Evolutionary conservation across 805 yeast genomes (phyloP).

Genomic region (Sugiyamaella mastotermitis): DNA sequence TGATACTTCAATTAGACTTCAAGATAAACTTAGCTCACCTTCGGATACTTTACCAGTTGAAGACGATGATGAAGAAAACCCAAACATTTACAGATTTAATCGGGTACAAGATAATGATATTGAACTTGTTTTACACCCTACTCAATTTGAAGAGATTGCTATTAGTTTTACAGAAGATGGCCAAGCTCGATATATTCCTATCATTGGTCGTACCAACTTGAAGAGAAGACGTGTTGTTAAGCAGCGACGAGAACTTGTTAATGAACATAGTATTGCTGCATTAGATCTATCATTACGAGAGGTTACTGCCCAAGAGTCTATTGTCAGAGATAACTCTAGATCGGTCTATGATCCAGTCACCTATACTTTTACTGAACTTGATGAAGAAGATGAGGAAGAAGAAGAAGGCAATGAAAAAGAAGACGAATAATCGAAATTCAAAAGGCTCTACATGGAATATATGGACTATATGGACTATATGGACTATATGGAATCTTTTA

Average conservation of each 20-base stretch:
- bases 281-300: slow-evolving; percentile 62
- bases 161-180: slow-evolving; percentile 51
- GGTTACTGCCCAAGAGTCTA: slow-evolving; percentile 64
- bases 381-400: slow-evolving; percentile 32
- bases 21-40: slow-evolving; percentile 40
- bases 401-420: slow-evolving; percentile 34
- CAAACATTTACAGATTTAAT: slow-evolving; percentile 45
- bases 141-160: slow-evolving; percentile 58
- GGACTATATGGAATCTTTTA: no score
- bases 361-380: slow-evolving; percentile 27
- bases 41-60: slow-evolving; percentile 36
- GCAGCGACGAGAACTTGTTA: slow-evolving; percentile 42
- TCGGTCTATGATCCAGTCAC: slow-evolving; percentile 32
- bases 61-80: slow-evolving; percentile 37
- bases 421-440: no score
- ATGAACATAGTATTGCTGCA: slow-evolving; percentile 53
- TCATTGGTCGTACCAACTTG: slow-evolving; percentile 70
- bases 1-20: slow-evolving; percentile 36
- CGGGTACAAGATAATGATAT: slow-evolving; percentile 79
- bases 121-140: slow-evolving; percentile 41
- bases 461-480: no score
- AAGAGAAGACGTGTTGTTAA: slow-evolving; percentile 77
- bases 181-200: slow-evolving; percentile 69
- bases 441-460: no score
- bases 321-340: slow-evolving; percentile 59